Evolutionary conservation across 495 filamentous ascomycete genomes (phyloP), one percentile per base, ranked within the genome.

Genomic region (Penicillium silybi): DNA sequence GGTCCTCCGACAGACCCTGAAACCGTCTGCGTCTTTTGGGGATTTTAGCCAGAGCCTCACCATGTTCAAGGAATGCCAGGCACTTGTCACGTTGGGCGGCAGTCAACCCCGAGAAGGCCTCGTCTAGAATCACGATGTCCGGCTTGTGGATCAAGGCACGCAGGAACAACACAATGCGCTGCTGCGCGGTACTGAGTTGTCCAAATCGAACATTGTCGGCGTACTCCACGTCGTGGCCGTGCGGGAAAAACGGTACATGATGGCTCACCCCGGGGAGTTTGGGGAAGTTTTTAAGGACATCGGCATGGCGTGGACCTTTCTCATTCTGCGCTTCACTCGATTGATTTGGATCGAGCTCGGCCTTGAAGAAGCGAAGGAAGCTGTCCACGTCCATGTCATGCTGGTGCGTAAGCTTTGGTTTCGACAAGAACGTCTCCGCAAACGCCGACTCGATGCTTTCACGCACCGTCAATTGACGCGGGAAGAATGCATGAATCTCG

Each of bases 401-500:
- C 13, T 78, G 69, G 9, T 74, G 59, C 46, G 79, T 72, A 0
- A 96, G 68, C 8, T 64, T 75, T 0, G 93, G 89, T 48, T 78
- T 83, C 1, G 82, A 73, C 6, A 85, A 73, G 54, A 95, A 92
- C 0, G 93, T 93, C 41, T 97, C 90, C 7, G 90, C 86, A 80
- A 90, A 97, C 2, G 92, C 90, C 38, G 83, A 88, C 61, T 91
- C 88, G 2, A 98, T 61, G 0, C 86, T 80, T 46, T 85, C 80
- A 7, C 89, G 82, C 17, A 97, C 68, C 1, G 84, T 86, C 44
- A 97, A 76, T 27, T 81, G 76, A 40, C 83, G 83, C 2, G 93
- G 93, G 72, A 97, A 96, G 73, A 95, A 89, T 41, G 87, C 84
- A 56, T 97, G 91, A 18, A 97, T 87, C 64, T 98, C 93, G 0